A percentile compares a stretch with the other conserved stretches of the same genome.
phyloP scores from a whole-genome alignment of 78 protist species.

The Bodo saltans region DNA sequence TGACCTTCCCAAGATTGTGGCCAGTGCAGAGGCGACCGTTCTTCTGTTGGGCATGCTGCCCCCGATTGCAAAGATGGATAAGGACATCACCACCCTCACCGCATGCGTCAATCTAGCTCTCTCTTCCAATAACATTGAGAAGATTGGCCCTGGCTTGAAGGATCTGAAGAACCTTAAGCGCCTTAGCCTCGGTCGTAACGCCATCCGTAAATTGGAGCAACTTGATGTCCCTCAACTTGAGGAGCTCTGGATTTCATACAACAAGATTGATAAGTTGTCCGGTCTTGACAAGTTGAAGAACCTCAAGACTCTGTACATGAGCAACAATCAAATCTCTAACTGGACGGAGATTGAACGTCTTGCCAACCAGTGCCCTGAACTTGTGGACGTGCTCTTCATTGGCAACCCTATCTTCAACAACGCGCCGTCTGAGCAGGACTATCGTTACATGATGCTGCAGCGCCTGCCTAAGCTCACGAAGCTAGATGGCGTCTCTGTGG shows the following conservation, averaged over 20 bases:
- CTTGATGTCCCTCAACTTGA: constrained; percentile 55
- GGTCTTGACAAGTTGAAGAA: constrained; percentile 44
- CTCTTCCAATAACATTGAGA: constrained; percentile 61
- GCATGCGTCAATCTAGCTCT: constrained; percentile 49
- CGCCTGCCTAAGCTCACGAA: constrained; percentile 40
- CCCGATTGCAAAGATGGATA: constrained; percentile 37
- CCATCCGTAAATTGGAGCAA: constrained; percentile 48
- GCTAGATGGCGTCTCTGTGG: constrained; percentile 42
- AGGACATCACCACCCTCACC: constrained; percentile 27
- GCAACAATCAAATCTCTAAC: constrained; percentile 40
- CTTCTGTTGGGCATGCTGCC: constrained; percentile 26
- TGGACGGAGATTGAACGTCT: constrained; percentile 45
- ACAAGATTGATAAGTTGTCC: constrained; percentile 49
- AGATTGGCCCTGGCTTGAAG: constrained; percentile 38
- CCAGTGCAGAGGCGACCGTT: background rate
- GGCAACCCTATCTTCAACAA: constrained; percentile 33
- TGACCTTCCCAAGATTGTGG: background rate
- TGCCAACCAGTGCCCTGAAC: constrained; percentile 19
- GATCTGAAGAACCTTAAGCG: constrained; percentile 45
- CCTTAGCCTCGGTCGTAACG: constrained; percentile 61
- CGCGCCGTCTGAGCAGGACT: background rate
- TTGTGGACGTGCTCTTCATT: constrained; percentile 30
- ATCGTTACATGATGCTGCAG: constrained; percentile 13
- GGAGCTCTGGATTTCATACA: constrained; percentile 73
- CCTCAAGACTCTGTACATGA: constrained; percentile 49